Base-by-base conservation (phyloP, 2,329 filamentous ascomycete species). In the Fusarium mundagurra region DNA sequence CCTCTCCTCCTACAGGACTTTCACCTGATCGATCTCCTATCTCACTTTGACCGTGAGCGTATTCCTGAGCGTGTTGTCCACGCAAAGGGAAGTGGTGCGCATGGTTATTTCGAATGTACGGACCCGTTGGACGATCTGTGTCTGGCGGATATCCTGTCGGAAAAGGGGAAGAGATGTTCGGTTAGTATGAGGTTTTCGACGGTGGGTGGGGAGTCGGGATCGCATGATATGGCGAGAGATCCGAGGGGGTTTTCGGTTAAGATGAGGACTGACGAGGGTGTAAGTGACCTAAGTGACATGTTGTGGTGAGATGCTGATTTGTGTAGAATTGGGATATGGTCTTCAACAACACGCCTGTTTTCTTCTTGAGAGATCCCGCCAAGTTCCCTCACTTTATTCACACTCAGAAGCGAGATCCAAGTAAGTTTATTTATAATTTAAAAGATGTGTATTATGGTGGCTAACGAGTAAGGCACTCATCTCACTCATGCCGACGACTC, bases 311-410 rank as follows among this genome's bases (percentile, higher is more conserved):
- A 38, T 47, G 22, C 59, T 69, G n/a, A 69, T 1, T 11, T 6
- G 0, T 6, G 2, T 0, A 67, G 58, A 74, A 59, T 0, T 27
- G 61, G 8, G 72, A 74, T 6, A 38, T 34, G 34, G 72, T 74
- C 3, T 64, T 57, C 16, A 74, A 74, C 20, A 94, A 94, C 80
- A 93, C 91, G 0, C 92, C 92, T 0, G 89, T 93, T 6, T 94
- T 94, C 86, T 94, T 94, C 82, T 79, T 94, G n/a, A 86, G 92
- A 61, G 92, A 94, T 71, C 91, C 92, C 0, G 87, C 90, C 72
- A 94, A 94, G 81, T 94, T 93, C 79, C 92, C 92, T 31, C 85
- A 91, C 78, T 92, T 93, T 78, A 93, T 93, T 61, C 92, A 93
- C 80, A 93, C 92, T 0, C 92, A 94, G 80, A 94, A 94, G 86